Conservation (phyloP, 305 asterid species). For the Fraxinus sp. region DNA sequence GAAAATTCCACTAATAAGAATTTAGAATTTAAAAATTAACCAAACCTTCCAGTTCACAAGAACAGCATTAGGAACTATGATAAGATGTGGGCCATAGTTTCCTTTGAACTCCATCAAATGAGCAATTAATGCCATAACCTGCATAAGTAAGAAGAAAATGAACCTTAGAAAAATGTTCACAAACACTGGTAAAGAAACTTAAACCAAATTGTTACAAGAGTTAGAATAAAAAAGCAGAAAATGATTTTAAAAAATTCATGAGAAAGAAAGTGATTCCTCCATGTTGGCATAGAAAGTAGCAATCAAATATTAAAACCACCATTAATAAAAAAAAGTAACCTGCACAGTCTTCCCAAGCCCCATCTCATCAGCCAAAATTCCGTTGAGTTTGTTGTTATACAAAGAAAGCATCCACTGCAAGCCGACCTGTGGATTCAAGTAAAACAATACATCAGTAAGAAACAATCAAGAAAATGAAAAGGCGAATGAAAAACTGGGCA, state of each 20-base stretch:
- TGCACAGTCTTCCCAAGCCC: conserved; percentile 99
- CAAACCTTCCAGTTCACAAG: conserved; percentile 98
- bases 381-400: conserved; percentile 94
- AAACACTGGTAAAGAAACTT: conserved; percentile 5
- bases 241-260: conserved; percentile 1
- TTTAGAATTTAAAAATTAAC: conserved; percentile 15
- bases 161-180: conserved; percentile 7
- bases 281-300: conserved; percentile 14
- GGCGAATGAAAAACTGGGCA: conserved; percentile 19
- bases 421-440: conserved; percentile 76
- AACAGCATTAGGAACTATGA: conserved; percentile 99
- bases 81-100: conserved; percentile 98
- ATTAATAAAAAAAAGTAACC: conserved; percentile 46
- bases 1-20: conserved; percentile 11
- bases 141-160: conserved; percentile 25
- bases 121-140: conserved; percentile 99
- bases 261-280: conserved; percentile 11
- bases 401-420: conserved; percentile 99
- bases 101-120: conserved; percentile 98
- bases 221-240: not conserved
- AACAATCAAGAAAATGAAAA: conserved; percentile 18
- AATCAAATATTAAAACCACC: conserved; percentile 11
- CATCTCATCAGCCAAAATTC: conserved; percentile 99
- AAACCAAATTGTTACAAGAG: conserved; percentile 10
- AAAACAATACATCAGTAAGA: conserved; percentile 20